Evolutionary conservation across 176 grass and related monocot genomes (phyloP).

Genomic region (Leersia perrieri): DNA sequence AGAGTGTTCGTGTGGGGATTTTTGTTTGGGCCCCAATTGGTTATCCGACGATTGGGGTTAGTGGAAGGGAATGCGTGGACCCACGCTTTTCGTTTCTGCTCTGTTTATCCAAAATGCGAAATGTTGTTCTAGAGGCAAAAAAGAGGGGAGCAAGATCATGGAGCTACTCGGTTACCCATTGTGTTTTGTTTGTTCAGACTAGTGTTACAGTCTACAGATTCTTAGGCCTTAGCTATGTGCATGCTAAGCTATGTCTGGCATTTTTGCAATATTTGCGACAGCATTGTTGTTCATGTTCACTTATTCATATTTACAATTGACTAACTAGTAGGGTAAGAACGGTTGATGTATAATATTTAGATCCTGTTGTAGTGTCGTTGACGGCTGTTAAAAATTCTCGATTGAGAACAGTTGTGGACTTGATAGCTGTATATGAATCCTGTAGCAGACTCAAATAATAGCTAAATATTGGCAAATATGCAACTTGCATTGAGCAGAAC

Average conservation of each 20-base stretch:
- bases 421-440: not conserved
- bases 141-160: not conserved
- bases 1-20: too few species aligned
- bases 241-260: not conserved
- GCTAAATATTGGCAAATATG: not conserved
- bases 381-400: not conserved
- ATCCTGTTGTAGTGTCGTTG: too few species aligned
- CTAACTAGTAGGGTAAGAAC: not conserved
- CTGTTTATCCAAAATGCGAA: too few species aligned
- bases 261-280: not conserved
- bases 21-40: too few species aligned
- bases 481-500: not conserved
- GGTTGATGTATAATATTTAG: not conserved
- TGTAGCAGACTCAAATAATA: not conserved
- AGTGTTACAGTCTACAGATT: not conserved
- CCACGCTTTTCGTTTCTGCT: too few species aligned
- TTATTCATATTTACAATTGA: not conserved
- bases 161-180: not conserved
- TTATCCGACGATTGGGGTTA: too few species aligned
- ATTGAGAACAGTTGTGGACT: not conserved
- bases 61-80: too few species aligned
- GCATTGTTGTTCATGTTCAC: not conserved
- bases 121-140: too few species aligned
- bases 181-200: not conserved
- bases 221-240: not conserved